A percentile compares a stretch with the other conserved stretches of the same genome.
These are phyloP conservation scores for Wickerhamomyces kurtzmanii DNA, from an alignment of 805 yeast genomes.

Conservation along the genomic window DNA sequence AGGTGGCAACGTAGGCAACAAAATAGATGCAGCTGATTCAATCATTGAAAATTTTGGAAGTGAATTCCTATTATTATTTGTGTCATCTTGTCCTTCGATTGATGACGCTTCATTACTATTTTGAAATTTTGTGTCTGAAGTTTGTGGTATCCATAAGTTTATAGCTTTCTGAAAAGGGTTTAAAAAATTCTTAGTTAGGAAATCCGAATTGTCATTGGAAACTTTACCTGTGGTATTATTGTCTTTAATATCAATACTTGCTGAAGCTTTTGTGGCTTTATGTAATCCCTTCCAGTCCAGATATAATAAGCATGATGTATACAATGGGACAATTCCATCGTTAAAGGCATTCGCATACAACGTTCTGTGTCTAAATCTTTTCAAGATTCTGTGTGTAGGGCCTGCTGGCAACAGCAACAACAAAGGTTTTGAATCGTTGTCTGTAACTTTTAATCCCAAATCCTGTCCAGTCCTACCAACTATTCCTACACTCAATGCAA, in stretches of 20 bases:
- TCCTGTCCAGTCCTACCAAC: slow-evolving; percentile 81
- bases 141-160: slow-evolving; percentile 28
- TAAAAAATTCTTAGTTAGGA: slow-evolving; percentile 17
- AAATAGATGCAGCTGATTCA: slow-evolving; percentile 56
- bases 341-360: slow-evolving; percentile 67
- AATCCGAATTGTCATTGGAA: slow-evolving; percentile 6
- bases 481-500: slow-evolving; percentile 62
- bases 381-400: slow-evolving; percentile 50
- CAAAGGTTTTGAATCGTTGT: slow-evolving; percentile 40
- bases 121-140: slow-evolving; percentile 9
- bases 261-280: slow-evolving; percentile 5
- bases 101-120: slow-evolving; percentile 7
- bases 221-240: background rate
- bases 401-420: slow-evolving; percentile 56
- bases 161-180: slow-evolving; percentile 37
- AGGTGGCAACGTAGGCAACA: slow-evolving; percentile 66
- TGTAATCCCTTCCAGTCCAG: slow-evolving; percentile 36
- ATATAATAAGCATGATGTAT: slow-evolving; percentile 61
- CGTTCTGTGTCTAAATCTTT: slow-evolving; percentile 52
- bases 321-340: slow-evolving; percentile 76
- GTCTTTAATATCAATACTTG: background rate
- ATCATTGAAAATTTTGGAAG: slow-evolving; percentile 62
- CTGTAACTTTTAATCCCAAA: slow-evolving; percentile 43
- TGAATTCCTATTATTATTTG: too few relatives aligned
- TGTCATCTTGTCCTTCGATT: slow-evolving; percentile 6